Evolutionary conservation across 306 rosid genomes (phyloP).

Genomic region (apple (Malus domestica)): ASM211411v1 NC_041797.1:29564001-29564500

Average conservation of each 20-base stretch:
- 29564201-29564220: background rate
- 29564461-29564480: constrained; percentile 18
- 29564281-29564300: background rate
- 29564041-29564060: background rate
- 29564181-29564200: background rate
- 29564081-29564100: background rate
- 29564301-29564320: background rate
- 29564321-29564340: background rate
- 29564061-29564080: background rate
- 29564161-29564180: background rate
- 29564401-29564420: background rate
- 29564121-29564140: background rate
- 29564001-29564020: constrained; percentile 1
- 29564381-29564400: background rate
- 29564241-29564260: background rate
- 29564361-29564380: background rate
- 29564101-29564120: background rate
- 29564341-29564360: background rate
- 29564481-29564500: constrained; percentile 3
- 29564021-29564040: too few species aligned
- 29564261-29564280: constrained; percentile 1
- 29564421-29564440: constrained; percentile 36
- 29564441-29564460: constrained; percentile 4
- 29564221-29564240: background rate
- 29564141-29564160: background rate